Evolutionary conservation across 2,329 filamentous ascomycete species (phyloP).

Genomic region (Aspergillus uvarum): DNA sequence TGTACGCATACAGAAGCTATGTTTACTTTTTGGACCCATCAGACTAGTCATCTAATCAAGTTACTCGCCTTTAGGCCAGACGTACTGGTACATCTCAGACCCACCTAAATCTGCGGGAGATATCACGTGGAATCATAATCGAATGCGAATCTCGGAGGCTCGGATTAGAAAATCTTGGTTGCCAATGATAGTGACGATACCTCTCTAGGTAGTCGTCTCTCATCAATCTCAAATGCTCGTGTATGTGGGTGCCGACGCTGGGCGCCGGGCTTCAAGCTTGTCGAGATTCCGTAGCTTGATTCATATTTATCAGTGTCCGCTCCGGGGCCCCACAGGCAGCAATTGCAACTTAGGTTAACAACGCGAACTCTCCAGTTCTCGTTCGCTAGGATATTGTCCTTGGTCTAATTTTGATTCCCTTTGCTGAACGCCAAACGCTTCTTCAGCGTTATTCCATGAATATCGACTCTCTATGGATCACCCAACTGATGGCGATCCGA

Average conservation of each 20-base stretch:
- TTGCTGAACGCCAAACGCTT: not conserved
- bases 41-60: too few relatives aligned
- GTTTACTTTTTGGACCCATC: too few relatives aligned
- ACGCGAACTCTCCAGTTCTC: not conserved
- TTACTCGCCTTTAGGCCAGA: too few relatives aligned
- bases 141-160: not conserved
- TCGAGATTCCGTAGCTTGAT: too few relatives aligned
- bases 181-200: too few relatives aligned
- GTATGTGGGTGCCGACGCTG: not conserved
- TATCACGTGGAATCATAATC: not conserved
- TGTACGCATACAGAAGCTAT: too few relatives aligned
- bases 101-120: not conserved
- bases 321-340: not conserved
- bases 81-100: not conserved
- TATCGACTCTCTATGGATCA: constrained; percentile 19
- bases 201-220: not conserved
- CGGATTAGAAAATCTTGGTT: not conserved
- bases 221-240: not conserved
- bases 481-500: constrained; percentile 16
- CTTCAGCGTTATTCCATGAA: not conserved
- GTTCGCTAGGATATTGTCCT: not conserved
- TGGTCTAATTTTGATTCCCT: not conserved
- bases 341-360: not conserved
- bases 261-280: not conserved
- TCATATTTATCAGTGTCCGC: too few relatives aligned